Percentiles rank a stretch among this genome's conserved stretches.
Evolutionary conservation across 768 basidiomycete genomes (phyloP).

Genomic region (Trametes cinnabarina): DNA sequence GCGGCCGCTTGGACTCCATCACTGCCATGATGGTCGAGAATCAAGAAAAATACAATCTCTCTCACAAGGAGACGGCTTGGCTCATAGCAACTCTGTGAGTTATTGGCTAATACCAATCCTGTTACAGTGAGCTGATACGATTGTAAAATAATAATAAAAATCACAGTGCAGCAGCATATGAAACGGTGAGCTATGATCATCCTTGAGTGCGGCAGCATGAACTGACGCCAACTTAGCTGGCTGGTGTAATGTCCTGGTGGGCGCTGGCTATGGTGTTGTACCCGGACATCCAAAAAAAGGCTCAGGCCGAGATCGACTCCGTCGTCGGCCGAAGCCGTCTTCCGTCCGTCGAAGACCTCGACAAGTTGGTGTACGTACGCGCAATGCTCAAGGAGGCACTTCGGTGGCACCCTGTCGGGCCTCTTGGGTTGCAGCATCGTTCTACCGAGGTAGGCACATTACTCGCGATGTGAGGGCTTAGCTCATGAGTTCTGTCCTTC

Average conservation of each 20-base stretch:
- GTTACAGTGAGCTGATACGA: too few species aligned
- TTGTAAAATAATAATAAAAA: too few species aligned
- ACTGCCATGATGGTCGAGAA: conserved; percentile 12
- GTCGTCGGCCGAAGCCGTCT: conserved; percentile 38
- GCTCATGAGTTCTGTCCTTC: not conserved
- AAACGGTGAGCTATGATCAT: not conserved
- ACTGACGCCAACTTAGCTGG: conserved; percentile 30
- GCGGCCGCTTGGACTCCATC: conserved; percentile 7
- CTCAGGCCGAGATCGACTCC: conserved; percentile 40
- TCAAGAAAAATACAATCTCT: conserved; percentile 7
- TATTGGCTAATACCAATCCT: too few species aligned
- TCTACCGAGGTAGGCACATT: not conserved
- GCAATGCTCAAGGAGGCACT: conserved; percentile 11
- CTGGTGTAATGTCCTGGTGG: conserved; percentile 38
- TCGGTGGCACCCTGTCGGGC: conserved; percentile 5
- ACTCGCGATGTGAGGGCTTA: too few species aligned
- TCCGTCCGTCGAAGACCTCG: conserved; percentile 9
- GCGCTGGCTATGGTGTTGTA: conserved; percentile 39
- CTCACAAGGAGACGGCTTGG: conserved; percentile 21
- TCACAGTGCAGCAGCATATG: not conserved
- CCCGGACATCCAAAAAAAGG: conserved; percentile 36
- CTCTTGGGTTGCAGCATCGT: conserved; percentile 8
- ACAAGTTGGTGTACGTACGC: not conserved
- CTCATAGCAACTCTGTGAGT: conserved; percentile 21
- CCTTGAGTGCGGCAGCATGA: too few species aligned